Conservation (phyloP, 352 stramenopile genomes). For the Phytophthora cryptogea region DNA sequence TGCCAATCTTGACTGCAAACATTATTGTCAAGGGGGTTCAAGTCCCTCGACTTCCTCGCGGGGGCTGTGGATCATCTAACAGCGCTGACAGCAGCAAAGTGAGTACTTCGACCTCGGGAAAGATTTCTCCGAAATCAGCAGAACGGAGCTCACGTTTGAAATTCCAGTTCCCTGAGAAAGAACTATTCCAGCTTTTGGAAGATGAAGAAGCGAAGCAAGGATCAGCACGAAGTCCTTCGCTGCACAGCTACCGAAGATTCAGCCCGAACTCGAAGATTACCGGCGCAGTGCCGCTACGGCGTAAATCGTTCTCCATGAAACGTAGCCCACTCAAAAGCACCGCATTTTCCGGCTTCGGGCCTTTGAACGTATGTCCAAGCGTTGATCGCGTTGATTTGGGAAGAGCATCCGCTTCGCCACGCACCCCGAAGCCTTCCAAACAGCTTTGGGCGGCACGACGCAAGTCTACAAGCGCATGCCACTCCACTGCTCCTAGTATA, state of each 20-base stretch:
- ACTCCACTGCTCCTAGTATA: constrained; percentile 8
- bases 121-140: constrained; percentile 5
- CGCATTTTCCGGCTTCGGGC: constrained; percentile 7
- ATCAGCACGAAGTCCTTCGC: constrained; percentile 1
- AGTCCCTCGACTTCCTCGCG: constrained; percentile 47
- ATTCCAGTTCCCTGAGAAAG: constrained; percentile 66
- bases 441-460: constrained; percentile 43
- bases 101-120: background rate
- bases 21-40: constrained; percentile 38
- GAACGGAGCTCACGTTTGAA: constrained; percentile 39
- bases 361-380: background rate
- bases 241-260: constrained; percentile 30
- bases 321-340: constrained; percentile 52
- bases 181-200: constrained; percentile 37
- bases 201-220: constrained; percentile 24
- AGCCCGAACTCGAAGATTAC: constrained; percentile 45
- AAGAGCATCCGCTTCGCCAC: constrained; percentile 12
- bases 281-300: constrained; percentile 45
- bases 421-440: constrained; percentile 8
- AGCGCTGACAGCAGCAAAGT: constrained; percentile 7
- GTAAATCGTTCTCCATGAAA: constrained; percentile 75
- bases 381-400: background rate
- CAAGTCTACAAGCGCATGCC: constrained; percentile 62
- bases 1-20: constrained; percentile 34
- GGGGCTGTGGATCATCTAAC: constrained; percentile 11